Evolutionary conservation across 768 basidiomycete genomes (phyloP).

Genomic region (Pisolithus albus): DNA sequence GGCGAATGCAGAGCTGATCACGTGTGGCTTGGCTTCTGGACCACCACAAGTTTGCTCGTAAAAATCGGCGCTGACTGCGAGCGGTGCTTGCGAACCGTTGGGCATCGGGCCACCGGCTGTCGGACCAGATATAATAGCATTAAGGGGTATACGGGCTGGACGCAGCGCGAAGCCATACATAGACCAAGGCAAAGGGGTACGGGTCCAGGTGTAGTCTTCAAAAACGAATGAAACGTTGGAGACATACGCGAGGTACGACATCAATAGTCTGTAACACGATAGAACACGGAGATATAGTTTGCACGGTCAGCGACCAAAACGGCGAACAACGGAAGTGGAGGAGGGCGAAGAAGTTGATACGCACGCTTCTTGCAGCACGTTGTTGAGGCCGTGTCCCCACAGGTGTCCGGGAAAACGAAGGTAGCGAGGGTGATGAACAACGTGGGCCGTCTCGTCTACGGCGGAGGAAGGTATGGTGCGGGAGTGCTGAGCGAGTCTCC

Average conservation of each 20-base stretch:
- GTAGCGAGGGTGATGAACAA: constrained; percentile 24
- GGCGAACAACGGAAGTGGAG: not conserved
- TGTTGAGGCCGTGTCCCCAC: constrained; percentile 59
- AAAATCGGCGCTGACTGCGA: constrained; percentile 43
- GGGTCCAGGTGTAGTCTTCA: constrained; percentile 58
- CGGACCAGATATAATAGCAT: constrained; percentile 53
- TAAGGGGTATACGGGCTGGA: constrained; percentile 46
- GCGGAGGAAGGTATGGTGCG: constrained; percentile 9
- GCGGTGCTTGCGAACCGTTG: constrained; percentile 14
- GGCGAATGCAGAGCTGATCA: constrained; percentile 30
- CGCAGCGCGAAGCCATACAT: constrained; percentile 49
- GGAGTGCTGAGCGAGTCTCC: constrained; percentile 34
- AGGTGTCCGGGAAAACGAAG: constrained; percentile 48
- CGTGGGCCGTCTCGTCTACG: not conserved
- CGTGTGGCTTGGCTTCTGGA: constrained; percentile 23
- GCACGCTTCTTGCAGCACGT: constrained; percentile 55
- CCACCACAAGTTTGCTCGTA: constrained; percentile 42
- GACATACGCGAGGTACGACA: constrained; percentile 45
- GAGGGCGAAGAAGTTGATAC: constrained; percentile 14
- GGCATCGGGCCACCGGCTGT: constrained; percentile 42
- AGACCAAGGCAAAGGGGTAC: constrained; percentile 45
- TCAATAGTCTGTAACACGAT: constrained; percentile 33
- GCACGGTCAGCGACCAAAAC: not conserved
- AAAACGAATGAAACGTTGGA: constrained; percentile 54
- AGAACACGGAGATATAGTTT: not conserved